Conservation (phyloP, 2,329 filamentous ascomycete genomes). For the Phoma sp. region DNA sequence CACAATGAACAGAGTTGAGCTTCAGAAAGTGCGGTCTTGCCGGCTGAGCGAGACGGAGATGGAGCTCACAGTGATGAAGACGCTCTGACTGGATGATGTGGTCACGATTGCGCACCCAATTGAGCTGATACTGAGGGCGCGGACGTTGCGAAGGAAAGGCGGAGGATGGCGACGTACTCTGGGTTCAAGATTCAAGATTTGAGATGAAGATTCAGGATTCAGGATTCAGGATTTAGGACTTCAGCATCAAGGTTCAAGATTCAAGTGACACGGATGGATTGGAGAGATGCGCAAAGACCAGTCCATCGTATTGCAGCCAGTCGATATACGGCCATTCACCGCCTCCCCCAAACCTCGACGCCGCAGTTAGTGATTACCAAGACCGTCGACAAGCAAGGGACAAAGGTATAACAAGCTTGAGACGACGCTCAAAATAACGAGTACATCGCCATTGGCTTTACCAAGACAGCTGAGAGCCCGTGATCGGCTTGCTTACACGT, state of each 20-base stretch:
- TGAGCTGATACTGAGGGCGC: background rate
- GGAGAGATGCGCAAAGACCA: background rate
- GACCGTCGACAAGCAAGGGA: background rate
- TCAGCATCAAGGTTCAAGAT: background rate
- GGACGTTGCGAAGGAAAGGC: background rate
- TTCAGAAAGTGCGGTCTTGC: constrained; percentile 19
- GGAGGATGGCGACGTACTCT: background rate
- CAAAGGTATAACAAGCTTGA: background rate
- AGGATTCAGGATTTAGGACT: background rate
- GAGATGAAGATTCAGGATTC: background rate
- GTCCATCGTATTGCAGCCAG: background rate
- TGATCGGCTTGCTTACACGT: constrained; percentile 10
- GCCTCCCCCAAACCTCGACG: background rate
- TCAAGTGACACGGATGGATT: background rate
- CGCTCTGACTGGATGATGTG: background rate
- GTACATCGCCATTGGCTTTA: background rate
- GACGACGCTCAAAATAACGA: background rate
- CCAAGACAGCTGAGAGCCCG: background rate
- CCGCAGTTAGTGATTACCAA: background rate
- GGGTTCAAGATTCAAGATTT: background rate
- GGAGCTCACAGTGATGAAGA: constrained; percentile 11
- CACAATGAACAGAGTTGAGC: constrained; percentile 38
- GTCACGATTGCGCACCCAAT: background rate
- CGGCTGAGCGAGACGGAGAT: constrained; percentile 12
- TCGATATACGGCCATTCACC: background rate